Evolutionary conservation across 2,329 filamentous ascomycete species (phyloP).

Genomic region (Endothia cerciana): DNA sequence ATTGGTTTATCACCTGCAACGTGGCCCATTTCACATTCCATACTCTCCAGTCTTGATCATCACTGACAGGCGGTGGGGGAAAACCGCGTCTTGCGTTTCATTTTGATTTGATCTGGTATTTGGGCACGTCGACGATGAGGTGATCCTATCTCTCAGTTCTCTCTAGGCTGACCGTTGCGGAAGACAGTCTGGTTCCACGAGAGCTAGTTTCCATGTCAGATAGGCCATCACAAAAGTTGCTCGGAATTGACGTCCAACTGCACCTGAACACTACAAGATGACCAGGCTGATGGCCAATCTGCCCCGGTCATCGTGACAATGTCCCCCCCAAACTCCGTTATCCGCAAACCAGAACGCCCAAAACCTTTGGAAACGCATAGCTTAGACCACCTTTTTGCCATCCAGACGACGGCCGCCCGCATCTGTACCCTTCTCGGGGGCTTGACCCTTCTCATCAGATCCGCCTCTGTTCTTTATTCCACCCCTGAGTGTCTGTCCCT

Average conservation of each 20-base stretch:
- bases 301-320: constrained; percentile 6
- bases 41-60: not conserved
- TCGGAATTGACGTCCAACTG: not conserved
- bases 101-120: not conserved
- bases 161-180: not conserved
- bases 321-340: constrained; percentile 14
- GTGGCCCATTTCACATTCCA: not conserved
- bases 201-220: not conserved
- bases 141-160: not conserved
- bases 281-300: constrained; percentile 1
- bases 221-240: not conserved
- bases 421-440: constrained; percentile 49
- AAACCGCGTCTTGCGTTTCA: not conserved
- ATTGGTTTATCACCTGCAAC: not conserved
- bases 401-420: constrained; percentile 25
- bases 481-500: constrained; percentile 77
- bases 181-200: not conserved
- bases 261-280: constrained; percentile 2
- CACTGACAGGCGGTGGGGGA: not conserved
- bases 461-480: constrained; percentile 73
- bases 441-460: constrained; percentile 50
- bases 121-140: not conserved
- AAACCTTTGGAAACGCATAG: not conserved
- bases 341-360: constrained; percentile 21
- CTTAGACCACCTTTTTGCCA: constrained; percentile 27